Conservation (phyloP, 1,284 basidiomycete genomes). For the Boletus semigastroideus region DNA sequence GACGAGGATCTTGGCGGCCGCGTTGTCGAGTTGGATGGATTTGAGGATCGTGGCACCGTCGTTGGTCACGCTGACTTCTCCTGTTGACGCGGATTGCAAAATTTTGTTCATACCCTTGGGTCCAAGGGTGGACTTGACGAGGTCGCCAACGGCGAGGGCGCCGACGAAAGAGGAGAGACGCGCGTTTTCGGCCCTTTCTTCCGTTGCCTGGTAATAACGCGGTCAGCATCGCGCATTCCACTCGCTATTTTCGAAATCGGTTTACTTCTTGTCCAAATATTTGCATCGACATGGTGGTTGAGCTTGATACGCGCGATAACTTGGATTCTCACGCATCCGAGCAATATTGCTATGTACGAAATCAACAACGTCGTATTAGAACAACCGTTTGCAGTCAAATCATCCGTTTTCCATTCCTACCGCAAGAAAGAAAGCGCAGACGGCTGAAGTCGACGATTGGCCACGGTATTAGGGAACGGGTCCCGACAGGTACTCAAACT, state of each 20-base stretch:
- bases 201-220: slow-evolving; percentile 70
- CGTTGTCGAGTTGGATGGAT: slow-evolving; percentile 96
- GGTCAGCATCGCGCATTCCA: slow-evolving; percentile 6
- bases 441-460: slow-evolving; percentile 55
- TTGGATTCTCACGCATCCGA: too few relatives aligned
- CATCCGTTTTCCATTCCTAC: slow-evolving; percentile 95
- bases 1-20: slow-evolving; percentile 98
- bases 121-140: slow-evolving; percentile 97
- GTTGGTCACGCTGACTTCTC: slow-evolving; percentile 96
- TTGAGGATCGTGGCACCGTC: slow-evolving; percentile 99
- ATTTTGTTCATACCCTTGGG: slow-evolving; percentile 99
- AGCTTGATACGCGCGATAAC: too few relatives aligned
- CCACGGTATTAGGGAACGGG: slow-evolving; percentile 75
- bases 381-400: too few relatives aligned
- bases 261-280: slow-evolving; percentile 45
- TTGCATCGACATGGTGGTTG: slow-evolving; percentile 44
- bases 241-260: not conserved
- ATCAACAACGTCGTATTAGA: too few relatives aligned
- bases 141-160: slow-evolving; percentile 93
- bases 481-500: too few relatives aligned
- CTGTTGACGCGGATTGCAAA: slow-evolving; percentile 87
- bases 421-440: slow-evolving; percentile 51
- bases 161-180: slow-evolving; percentile 98
- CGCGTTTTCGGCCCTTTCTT: slow-evolving; percentile 98
- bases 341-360: too few relatives aligned